Percentiles rank a stretch among this genome's conserved stretches.
These are phyloP conservation scores for Sclerotinia trifoliorum DNA, from an alignment of 2,329 filamentous ascomycete genomes.

Conservation along the genomic window DNA sequence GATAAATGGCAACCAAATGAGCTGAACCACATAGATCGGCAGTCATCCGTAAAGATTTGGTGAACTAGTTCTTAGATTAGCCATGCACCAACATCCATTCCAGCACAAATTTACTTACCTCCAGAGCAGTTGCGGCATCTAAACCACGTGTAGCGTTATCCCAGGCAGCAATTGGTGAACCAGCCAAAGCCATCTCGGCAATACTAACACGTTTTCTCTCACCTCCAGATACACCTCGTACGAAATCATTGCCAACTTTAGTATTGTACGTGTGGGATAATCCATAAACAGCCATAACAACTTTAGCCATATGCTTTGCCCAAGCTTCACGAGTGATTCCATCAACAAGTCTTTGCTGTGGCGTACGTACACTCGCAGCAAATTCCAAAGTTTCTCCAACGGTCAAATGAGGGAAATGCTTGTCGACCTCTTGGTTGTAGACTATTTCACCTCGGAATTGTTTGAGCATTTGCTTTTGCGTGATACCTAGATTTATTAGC, in stretches of 20 bases:
- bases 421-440: constrained; percentile 75
- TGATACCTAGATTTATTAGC: constrained; percentile 46
- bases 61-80: constrained; percentile 51
- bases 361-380: constrained; percentile 66
- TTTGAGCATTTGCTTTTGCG: constrained; percentile 51
- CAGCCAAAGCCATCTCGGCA: constrained; percentile 65
- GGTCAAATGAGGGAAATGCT: constrained; percentile 73
- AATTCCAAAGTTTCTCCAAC: constrained; percentile 74
- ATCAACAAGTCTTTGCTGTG: constrained; percentile 54
- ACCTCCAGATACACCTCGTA: constrained; percentile 67
- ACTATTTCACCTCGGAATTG: constrained; percentile 65
- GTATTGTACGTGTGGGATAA: constrained; percentile 70
- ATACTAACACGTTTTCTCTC: constrained; percentile 80
- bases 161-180: constrained; percentile 47
- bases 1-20: constrained; percentile 69
- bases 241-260: constrained; percentile 71
- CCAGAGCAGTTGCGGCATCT: constrained; percentile 70
- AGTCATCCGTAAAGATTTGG: constrained; percentile 62
- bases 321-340: constrained; percentile 59
- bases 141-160: constrained; percentile 60
- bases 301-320: constrained; percentile 44
- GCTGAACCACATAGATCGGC: constrained; percentile 64
- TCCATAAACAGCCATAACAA: constrained; percentile 67
- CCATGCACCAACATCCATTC: not conserved
- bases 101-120: not conserved